These are phyloP conservation scores for Priceomyces castillae DNA, from an alignment of 805 yeast species.

Conservation along the genomic window DNA sequence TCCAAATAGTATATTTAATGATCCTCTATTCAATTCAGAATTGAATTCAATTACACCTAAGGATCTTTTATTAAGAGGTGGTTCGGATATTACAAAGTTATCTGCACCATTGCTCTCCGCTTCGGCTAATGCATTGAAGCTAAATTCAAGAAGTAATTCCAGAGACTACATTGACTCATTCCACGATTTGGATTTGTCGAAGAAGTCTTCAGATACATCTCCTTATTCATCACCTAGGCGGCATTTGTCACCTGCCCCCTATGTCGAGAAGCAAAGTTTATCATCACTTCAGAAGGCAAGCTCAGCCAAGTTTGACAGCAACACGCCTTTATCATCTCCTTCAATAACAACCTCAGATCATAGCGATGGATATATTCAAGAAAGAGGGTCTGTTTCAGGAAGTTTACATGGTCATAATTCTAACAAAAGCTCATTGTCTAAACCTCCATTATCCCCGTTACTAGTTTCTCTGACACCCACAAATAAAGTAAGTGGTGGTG, in stretches of 20 bases:
- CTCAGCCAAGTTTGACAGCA: constrained; percentile 15
- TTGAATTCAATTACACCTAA: constrained; percentile 43
- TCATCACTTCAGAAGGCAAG: constrained; percentile 60
- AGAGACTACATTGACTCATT: constrained; percentile 25
- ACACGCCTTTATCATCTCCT: constrained; percentile 48
- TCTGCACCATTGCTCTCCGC: constrained; percentile 6
- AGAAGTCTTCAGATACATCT: constrained; percentile 22
- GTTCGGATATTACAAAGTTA: constrained; percentile 9
- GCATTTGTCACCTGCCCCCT: constrained; percentile 53
- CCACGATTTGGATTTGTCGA: constrained; percentile 27
- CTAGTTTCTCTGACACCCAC: constrained; percentile 62
- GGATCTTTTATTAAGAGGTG: constrained; percentile 34
- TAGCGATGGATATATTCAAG: constrained; percentile 7
- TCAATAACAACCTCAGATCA: constrained; percentile 12
- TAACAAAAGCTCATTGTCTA: constrained; percentile 17
- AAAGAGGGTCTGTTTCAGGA: constrained; percentile 20
- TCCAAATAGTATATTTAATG: constrained; percentile 18
- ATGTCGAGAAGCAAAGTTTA: constrained; percentile 48
- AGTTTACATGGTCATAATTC: constrained; percentile 11
- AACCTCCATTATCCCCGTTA: constrained; percentile 78
- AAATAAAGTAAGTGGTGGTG: constrained; percentile 47
- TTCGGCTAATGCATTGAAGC: constrained; percentile 3
- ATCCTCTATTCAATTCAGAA: constrained; percentile 10
- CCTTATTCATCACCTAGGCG: constrained; percentile 52
- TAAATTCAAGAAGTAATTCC: constrained; percentile 14